Conservation (phyloP, 1,139 yeast species). For the Suhomyces panamericanus region DNA sequence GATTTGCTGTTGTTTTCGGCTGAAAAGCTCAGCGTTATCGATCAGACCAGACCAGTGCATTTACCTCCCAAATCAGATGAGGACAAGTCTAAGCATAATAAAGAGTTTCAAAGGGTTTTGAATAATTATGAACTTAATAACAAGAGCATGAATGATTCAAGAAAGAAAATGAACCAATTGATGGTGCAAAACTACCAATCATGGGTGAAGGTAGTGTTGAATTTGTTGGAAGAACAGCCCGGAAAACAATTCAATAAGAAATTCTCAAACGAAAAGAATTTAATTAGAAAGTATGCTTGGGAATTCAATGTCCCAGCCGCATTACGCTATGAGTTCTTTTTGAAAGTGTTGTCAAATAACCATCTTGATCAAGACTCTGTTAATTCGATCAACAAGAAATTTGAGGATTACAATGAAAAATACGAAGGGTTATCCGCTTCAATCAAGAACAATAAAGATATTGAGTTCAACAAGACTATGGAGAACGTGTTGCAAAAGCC, state of each 20-base stretch:
- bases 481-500: slow-evolving; percentile 32
- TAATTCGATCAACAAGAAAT: slow-evolving; percentile 20
- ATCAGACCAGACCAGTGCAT: slow-evolving; percentile 49
- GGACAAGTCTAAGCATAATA: slow-evolving; percentile 42
- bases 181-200: slow-evolving; percentile 25
- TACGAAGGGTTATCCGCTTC: slow-evolving; percentile 28
- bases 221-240: slow-evolving; percentile 21
- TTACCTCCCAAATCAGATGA: slow-evolving; percentile 42
- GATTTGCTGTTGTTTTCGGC: slow-evolving; percentile 44
- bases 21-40: slow-evolving; percentile 40
- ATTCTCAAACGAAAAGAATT: slow-evolving; percentile 31
- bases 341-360: slow-evolving; percentile 25
- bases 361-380: slow-evolving; percentile 20
- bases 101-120: slow-evolving; percentile 38
- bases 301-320: slow-evolving; percentile 36
- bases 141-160: slow-evolving; percentile 23
- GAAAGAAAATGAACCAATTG: slow-evolving; percentile 23
- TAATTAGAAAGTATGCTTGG: slow-evolving; percentile 41
- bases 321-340: slow-evolving; percentile 31
- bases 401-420: slow-evolving; percentile 23
- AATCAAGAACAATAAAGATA: slow-evolving; percentile 32
- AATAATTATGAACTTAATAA: slow-evolving; percentile 31
- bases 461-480: slow-evolving; percentile 35
- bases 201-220: slow-evolving; percentile 27
- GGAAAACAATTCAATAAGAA: slow-evolving; percentile 28